These are phyloP conservation scores for Cryphonectria naterciae DNA, from an alignment of 2,329 filamentous ascomycete species.

Conservation along the genomic window DNA sequence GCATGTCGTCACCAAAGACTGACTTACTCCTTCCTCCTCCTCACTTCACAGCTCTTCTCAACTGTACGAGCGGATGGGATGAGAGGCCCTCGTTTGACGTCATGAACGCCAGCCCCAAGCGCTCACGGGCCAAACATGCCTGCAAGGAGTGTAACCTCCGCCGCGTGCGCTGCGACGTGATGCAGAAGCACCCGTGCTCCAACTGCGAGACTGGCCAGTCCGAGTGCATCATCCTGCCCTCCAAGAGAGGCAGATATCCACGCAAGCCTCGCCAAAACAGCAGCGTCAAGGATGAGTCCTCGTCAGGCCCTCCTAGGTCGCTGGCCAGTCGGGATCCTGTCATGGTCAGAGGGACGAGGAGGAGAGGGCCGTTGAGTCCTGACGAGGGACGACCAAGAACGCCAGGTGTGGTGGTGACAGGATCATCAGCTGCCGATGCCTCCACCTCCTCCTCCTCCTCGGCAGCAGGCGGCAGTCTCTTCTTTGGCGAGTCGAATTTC, in stretches of 20 bases:
- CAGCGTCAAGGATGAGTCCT: conserved; percentile 16
- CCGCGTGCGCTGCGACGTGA: conserved; percentile 32
- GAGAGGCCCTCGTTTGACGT: background rate
- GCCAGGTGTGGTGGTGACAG: conserved; percentile 1
- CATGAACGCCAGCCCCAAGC: conserved; percentile 26
- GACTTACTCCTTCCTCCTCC: background rate
- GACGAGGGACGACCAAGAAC: background rate
- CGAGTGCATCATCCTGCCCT: conserved; percentile 31
- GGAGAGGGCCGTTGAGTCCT: background rate
- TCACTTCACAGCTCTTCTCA: no score
- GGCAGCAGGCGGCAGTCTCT: conserved; percentile 35
- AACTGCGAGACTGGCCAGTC: conserved; percentile 30
- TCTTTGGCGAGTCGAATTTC: conserved; percentile 46
- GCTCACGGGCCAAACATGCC: conserved; percentile 32
- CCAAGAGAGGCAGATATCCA: conserved; percentile 31
- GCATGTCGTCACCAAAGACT: background rate
- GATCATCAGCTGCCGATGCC: conserved; percentile 28
- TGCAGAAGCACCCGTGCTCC: conserved; percentile 31
- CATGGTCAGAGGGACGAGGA: background rate
- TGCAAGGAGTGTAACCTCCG: conserved; percentile 33
- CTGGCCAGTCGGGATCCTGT: background rate
- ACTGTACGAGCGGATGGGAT: no score
- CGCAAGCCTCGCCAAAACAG: conserved; percentile 25
- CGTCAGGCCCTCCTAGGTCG: background rate
- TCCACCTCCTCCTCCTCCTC: conserved; percentile 27